A percentile compares a stretch with the other conserved stretches of the same genome.
These are phyloP conservation scores for Phialophora tarda DNA, from an alignment of 2,329 filamentous ascomycete species.

Conservation along the genomic window DNA sequence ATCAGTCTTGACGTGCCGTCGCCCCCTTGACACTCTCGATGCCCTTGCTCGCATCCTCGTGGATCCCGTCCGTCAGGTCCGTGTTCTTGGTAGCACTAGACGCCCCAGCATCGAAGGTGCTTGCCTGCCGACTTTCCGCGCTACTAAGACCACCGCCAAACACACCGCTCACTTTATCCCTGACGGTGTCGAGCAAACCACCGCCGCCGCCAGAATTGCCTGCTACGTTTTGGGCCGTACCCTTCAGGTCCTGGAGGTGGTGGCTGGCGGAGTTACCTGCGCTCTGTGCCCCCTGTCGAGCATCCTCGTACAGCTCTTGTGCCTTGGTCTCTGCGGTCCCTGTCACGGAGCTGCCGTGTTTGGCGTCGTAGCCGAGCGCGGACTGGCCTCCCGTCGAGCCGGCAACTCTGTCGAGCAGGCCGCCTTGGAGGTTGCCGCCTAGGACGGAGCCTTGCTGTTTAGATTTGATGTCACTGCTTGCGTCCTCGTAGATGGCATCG, in stretches of 20 bases:
- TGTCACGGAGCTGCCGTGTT: slow-evolving; percentile 1
- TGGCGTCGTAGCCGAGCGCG: slow-evolving; percentile 4
- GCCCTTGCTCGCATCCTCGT: slow-evolving; percentile 4
- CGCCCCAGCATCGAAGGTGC: neutral
- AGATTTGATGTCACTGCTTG: neutral
- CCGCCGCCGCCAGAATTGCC: neutral
- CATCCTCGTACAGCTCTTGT: neutral
- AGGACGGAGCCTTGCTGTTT: slow-evolving; percentile 5
- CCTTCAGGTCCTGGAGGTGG: neutral
- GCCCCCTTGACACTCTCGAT: neutral
- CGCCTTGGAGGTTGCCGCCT: neutral
- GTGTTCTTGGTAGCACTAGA: neutral
- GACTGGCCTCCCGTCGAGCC: neutral
- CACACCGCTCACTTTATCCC: neutral
- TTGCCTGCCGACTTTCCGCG: neutral
- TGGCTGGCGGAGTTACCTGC: neutral
- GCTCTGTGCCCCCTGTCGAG: neutral
- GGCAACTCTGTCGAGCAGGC: neutral
- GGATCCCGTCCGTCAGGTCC: neutral
- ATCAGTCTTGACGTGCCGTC: neutral
- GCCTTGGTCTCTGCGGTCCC: neutral
- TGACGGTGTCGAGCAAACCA: neutral
- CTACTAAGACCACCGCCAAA: neutral
- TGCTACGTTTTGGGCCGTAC: neutral
- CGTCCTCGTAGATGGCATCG: neutral